Evolutionary conservation across 805 yeast species (phyloP).

Genomic region (Monosporozyma yasuniensis): DNA sequence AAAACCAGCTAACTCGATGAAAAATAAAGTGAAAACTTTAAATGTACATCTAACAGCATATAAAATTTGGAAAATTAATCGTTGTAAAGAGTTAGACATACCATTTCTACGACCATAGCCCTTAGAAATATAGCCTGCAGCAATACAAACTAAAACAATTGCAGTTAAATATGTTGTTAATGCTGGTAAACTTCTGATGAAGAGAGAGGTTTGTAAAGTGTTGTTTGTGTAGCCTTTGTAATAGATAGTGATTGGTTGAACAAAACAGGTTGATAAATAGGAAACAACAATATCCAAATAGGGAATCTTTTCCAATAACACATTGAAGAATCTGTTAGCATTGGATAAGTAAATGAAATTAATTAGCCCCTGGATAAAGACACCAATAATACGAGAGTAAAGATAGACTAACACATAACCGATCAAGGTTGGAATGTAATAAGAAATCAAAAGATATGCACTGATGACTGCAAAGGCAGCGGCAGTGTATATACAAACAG

Average conservation of each 20-base stretch:
- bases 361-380: slow-evolving; percentile 10
- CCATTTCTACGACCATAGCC: slow-evolving; percentile 25
- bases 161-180: slow-evolving; percentile 23
- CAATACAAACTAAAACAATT: slow-evolving; percentile 15
- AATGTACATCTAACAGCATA: slow-evolving; percentile 52
- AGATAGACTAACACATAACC: slow-evolving; percentile 30
- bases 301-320: slow-evolving; percentile 4
- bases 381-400: slow-evolving; percentile 11
- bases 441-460: slow-evolving; percentile 35
- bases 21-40: slow-evolving; percentile 67
- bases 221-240: slow-evolving; percentile 16
- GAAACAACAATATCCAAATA: slow-evolving; percentile 1
- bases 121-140: slow-evolving; percentile 18
- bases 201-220: slow-evolving; percentile 15
- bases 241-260: slow-evolving; percentile 6
- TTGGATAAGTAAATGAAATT: slow-evolving; percentile 7
- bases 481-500: slow-evolving; percentile 18
- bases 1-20: slow-evolving; percentile 73
- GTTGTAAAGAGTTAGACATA: slow-evolving; percentile 30
- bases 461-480: slow-evolving; percentile 27
- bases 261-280: slow-evolving; percentile 12
- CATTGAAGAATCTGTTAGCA: not conserved
- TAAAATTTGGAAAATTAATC: slow-evolving; percentile 43
- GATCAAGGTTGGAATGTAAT: slow-evolving; percentile 40
- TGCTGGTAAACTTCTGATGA: slow-evolving; percentile 24